phyloP scores from a whole-genome alignment of 176 grass and related monocot species.

The Oryza meyeriana region DNA sequence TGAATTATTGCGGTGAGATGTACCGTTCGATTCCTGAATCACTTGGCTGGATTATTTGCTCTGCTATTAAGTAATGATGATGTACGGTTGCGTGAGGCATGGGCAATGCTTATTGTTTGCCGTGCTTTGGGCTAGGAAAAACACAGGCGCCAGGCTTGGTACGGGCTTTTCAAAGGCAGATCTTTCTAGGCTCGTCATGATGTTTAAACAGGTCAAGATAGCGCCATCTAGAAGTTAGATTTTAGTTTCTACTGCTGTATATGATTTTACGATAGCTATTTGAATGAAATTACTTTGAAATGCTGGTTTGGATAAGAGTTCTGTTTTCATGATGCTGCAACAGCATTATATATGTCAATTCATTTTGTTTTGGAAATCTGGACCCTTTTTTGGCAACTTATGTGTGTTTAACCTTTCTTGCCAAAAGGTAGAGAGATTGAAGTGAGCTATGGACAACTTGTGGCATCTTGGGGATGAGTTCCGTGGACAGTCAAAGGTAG shows the following conservation, averaged over 20 bases:
- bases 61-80: background rate
- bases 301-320: background rate
- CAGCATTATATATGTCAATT: background rate
- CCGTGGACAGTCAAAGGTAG: conserved; percentile 75
- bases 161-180: background rate
- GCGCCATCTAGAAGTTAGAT: background rate
- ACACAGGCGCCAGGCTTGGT: too few relatives aligned
- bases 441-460: conserved; percentile 69
- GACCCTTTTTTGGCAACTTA: background rate
- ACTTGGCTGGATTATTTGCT: background rate
- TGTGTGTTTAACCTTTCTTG: background rate
- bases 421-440: background rate
- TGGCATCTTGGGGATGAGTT: conserved; percentile 95
- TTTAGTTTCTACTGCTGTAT: background rate
- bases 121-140: background rate
- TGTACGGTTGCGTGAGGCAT: background rate
- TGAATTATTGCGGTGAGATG: background rate
- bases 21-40: background rate
- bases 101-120: background rate
- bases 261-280: background rate
- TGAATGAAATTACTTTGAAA: background rate
- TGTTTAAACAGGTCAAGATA: background rate
- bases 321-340: background rate
- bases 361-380: background rate
- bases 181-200: background rate